Base-by-base conservation (phyloP, 192 early-diverging fungal species). In the Cladochytrium replicatum region DNA sequence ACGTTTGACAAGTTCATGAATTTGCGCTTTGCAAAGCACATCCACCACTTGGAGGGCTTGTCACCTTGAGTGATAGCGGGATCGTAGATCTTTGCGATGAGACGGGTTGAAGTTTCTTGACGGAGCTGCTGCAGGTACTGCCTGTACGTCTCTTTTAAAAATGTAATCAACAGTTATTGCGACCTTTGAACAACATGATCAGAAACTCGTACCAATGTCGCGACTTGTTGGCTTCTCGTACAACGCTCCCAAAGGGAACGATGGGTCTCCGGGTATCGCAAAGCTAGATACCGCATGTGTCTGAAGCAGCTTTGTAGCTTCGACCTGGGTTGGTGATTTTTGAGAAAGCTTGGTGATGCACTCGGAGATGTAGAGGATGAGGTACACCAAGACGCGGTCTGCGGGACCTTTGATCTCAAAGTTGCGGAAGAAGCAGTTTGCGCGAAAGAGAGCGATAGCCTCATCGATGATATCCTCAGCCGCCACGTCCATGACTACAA, bases 21-120 rank as follows among this genome's bases (percentile, higher is more conserved):
- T 72, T 95, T 91, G 56, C 92, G 78, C 80, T 96, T 99, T 59
- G 89, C 82, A 77, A 99, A 99, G 61, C 87, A 85, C 78, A 99
- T 75, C 96, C 96, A 99, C 93, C 93, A 99, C 63, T 99, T 99
- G 76, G 86, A 88, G 11, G 89, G 85, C 27, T 52, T 59, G 61
- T 86, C 75, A 13, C 75, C 79, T n/a, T n/a, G n/a, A n/a, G n/a
- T n/a, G n/a, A n/a, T n/a, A n/a, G n/a, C n/a, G n/a, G n/a, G n/a
- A 32, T 88, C 87, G 69, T 88, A 99, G 15, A 96, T 71, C 31
- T 72, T 72, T 13, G 78, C 75, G 3, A 82, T 72, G 25, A 99
- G 67, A 29, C 96, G 68, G 32, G 65, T 55, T 17, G 78, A 84
- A 26, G 86, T 61, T 61, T 97, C 96, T 61, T 95, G 88, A 42